A percentile compares a stretch with the other conserved stretches of the same genome.
Evolutionary conservation across 1,284 basidiomycete genomes (phyloP).

Genomic region (Papiliotrema nemorosa): DNA sequence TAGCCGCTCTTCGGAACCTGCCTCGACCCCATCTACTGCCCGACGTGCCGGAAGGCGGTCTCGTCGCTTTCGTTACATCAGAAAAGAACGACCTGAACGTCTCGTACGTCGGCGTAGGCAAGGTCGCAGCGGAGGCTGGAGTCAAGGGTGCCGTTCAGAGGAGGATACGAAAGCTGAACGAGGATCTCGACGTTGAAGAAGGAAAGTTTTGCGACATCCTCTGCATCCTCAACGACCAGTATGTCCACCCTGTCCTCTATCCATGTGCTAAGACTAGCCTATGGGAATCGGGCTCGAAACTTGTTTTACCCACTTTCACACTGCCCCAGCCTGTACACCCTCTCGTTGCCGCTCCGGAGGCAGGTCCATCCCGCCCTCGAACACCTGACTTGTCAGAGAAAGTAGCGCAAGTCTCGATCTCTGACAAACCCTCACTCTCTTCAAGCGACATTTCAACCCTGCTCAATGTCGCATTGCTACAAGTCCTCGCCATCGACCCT

Average conservation of each 20-base stretch:
- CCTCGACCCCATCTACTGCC: constrained; percentile 36
- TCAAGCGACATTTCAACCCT: constrained; percentile 54
- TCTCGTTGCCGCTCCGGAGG: constrained; percentile 19
- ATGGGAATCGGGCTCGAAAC: constrained; percentile 43
- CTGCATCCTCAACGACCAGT: constrained; percentile 46
- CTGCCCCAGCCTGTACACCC: constrained; percentile 27
- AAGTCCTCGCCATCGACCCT: constrained; percentile 53
- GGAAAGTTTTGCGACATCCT: constrained; percentile 46
- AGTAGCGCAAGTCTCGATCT: constrained; percentile 54
- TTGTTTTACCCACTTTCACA: constrained; percentile 19
- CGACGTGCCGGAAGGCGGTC: constrained; percentile 30
- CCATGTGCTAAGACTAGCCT: constrained; percentile 21
- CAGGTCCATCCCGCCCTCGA: constrained; percentile 8
- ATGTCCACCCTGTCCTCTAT: constrained; percentile 13
- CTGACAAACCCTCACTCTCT: constrained; percentile 51
- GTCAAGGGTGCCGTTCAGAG: constrained; percentile 36
- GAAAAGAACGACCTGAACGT: constrained; percentile 21
- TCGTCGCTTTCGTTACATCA: constrained; percentile 37
- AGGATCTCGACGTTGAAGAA: constrained; percentile 35
- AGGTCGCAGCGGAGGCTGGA: constrained; percentile 38
- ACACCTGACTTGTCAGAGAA: not conserved
- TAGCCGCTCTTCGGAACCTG: constrained; percentile 44
- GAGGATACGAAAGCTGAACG: constrained; percentile 19
- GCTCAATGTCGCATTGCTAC: constrained; percentile 62
- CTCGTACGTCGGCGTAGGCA: constrained; percentile 39